Percentiles rank a stretch among this genome's conserved stretches.
These are phyloP conservation scores for Russula griseocarnosa DNA, from an alignment of 768 basidiomycete genomes.

Conservation along the genomic window DNA sequence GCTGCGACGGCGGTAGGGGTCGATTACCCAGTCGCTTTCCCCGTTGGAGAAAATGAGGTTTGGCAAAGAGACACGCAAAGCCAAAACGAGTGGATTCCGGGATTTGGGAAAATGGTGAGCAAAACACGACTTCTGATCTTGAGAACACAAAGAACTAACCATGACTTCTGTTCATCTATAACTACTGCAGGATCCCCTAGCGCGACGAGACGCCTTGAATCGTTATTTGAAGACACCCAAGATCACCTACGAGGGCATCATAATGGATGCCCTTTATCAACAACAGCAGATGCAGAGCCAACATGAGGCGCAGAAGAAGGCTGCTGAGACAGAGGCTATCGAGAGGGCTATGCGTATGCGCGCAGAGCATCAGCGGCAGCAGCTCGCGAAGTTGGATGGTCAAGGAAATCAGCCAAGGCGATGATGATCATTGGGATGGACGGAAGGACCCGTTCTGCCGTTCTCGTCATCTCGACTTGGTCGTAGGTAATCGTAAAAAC, in stretches of 20 bases:
- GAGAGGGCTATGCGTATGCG: slow-evolving; percentile 16
- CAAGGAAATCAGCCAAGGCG: slow-evolving; percentile 18
- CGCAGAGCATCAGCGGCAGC: slow-evolving; percentile 14
- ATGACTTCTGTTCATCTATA: neutral
- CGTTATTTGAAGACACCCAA: slow-evolving; percentile 16
- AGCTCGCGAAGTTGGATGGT: slow-evolving; percentile 11
- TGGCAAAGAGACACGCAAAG: slow-evolving; percentile 14
- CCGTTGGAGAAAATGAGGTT: slow-evolving; percentile 3
- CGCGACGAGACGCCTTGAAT: slow-evolving; percentile 18
- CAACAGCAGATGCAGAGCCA: slow-evolving; percentile 5
- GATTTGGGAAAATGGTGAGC: slow-evolving; percentile 21
- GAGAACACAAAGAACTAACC: neutral
- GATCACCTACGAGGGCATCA: slow-evolving; percentile 17
- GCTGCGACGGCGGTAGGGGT: neutral
- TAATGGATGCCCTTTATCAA: slow-evolving; percentile 10
- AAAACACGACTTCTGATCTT: neutral
- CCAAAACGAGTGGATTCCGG: slow-evolving; percentile 19
- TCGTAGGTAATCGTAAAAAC: neutral
- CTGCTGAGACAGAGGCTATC: slow-evolving; percentile 9
- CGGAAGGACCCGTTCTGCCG: neutral
- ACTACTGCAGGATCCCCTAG: slow-evolving; percentile 14
- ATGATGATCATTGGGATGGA: slow-evolving; percentile 2
- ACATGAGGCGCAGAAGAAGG: slow-evolving; percentile 15
- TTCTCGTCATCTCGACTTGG: neutral
- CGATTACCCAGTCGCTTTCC: neutral